phyloP scores from a whole-genome alignment of 495 filamentous ascomycete species.

The Xylaria curta region DNA sequence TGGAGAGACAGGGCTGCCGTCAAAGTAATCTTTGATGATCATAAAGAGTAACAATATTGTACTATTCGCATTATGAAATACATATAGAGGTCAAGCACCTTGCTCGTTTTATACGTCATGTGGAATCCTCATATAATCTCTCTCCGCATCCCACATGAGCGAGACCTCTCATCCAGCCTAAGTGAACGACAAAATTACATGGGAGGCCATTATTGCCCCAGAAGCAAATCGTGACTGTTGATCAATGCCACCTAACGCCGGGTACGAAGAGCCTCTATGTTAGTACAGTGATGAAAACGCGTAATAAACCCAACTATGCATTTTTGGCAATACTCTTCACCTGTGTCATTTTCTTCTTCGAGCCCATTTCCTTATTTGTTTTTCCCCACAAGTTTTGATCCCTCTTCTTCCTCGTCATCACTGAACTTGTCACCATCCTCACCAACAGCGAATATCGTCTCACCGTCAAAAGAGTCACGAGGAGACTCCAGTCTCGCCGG shows the following conservation, averaged over 20 bases:
- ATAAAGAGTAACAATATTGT: neutral
- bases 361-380: slow-evolving; percentile 40
- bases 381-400: slow-evolving; percentile 64
- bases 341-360: neutral
- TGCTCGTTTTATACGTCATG: neutral
- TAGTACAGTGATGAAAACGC: slow-evolving; percentile 36
- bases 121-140: slow-evolving; percentile 2
- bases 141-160: neutral
- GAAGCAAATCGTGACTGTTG: slow-evolving; percentile 17
- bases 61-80: neutral
- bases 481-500: slow-evolving; percentile 50
- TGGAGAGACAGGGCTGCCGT: neutral
- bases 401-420: slow-evolving; percentile 48
- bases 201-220: neutral
- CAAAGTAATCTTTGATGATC: neutral
- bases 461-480: slow-evolving; percentile 82
- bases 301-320: slow-evolving; percentile 1
- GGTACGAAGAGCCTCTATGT: slow-evolving; percentile 31
- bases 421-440: slow-evolving; percentile 77
- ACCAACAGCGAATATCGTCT: slow-evolving; percentile 93
- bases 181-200: slow-evolving; percentile 17
- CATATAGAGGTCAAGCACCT: neutral
- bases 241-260: slow-evolving; percentile 36
- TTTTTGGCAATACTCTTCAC: neutral
- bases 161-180: neutral